Percentiles rank a stretch among this genome's conserved stretches.
These are phyloP conservation scores for Fusarium sp. DNA, from an alignment of 2,329 filamentous ascomycete genomes.

Conservation along the genomic window DNA sequence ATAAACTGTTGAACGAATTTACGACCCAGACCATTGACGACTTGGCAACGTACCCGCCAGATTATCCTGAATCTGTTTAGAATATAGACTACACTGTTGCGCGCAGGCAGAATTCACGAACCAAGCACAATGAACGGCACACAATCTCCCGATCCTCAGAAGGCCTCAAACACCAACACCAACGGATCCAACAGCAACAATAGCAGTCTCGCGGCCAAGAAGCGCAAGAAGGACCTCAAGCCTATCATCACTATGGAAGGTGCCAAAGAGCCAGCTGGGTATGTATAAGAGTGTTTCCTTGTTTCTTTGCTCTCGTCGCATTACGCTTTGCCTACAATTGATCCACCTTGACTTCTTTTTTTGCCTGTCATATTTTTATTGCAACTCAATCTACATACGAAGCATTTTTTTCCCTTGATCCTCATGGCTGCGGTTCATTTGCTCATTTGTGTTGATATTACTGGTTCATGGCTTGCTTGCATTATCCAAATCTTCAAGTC, in stretches of 20 bases:
- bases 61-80: neutral
- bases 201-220: conserved; percentile 64
- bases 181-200: conserved; percentile 50
- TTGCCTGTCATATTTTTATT: conserved; percentile 3
- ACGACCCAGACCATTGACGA: conserved; percentile 33
- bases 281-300: conserved; percentile 47
- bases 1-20: conserved; percentile 19
- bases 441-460: conserved; percentile 1
- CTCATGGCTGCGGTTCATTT: neutral
- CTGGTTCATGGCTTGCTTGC: conserved; percentile 3
- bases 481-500: conserved; percentile 6
- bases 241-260: conserved; percentile 81
- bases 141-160: conserved; percentile 52
- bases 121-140: conserved; percentile 45
- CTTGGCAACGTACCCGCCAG: conserved; percentile 15
- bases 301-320: conserved; percentile 11
- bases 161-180: conserved; percentile 46
- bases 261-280: conserved; percentile 54
- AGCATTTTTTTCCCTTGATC: conserved; percentile 4
- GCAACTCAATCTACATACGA: neutral
- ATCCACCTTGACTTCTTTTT: conserved; percentile 1
- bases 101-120: conserved; percentile 25
- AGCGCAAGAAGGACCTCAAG: conserved; percentile 82
- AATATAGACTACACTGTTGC: conserved; percentile 11
- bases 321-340: neutral